Evolutionary conservation across 2,329 filamentous ascomycete species (phyloP), one percentile per base, ranked within the genome.

Genomic region (Akanthomyces muscarius): DNA sequence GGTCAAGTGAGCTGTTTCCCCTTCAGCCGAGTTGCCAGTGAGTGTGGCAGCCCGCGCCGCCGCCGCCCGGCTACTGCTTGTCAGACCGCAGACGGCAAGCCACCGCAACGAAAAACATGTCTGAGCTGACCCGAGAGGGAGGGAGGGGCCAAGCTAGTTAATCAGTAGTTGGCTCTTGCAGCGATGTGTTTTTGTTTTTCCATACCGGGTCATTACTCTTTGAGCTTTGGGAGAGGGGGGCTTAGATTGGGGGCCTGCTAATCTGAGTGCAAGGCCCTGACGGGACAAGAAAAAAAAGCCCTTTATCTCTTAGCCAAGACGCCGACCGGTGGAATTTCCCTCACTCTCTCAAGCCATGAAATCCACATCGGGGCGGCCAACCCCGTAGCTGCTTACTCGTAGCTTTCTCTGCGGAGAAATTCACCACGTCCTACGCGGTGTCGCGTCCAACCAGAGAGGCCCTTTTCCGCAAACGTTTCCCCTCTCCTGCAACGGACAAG

Each of bases 291-390:
- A 36, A 25, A 30, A 47, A 47, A 47, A 23, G 4, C 5, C 45
- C 23, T 48, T 14, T 25, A 23, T 48, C 45, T 25, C 45, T 48
- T 11, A 45, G 18, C 42, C 42, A 45, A 45, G 42, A 21, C 42
- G 16, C 42, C 42, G 21, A 21, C 28, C 38, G 14, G 14, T 14
- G 13, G 38, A 41, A 16, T 41, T 14, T 41, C 38, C 38, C 38
- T 38, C 33, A 38, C 10, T 7, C 33, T 41, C 38, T 45, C 53
- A 42, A 63, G 66, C 52, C 62, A 63, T 67, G 50, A 58, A 65
- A 64, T 64, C 65, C 59, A 68, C 62, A 57, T 60, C 61, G 41
- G 45, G 57, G 57, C 48, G 62, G 64, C 51, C 65, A 58, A 30
- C 63, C 47, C 47, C 25, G 47, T 50, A 30, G 21, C 5, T 1